Conservation (phyloP, 495 filamentous ascomycete species). For the Pseudevernia furfuracea region DNA sequence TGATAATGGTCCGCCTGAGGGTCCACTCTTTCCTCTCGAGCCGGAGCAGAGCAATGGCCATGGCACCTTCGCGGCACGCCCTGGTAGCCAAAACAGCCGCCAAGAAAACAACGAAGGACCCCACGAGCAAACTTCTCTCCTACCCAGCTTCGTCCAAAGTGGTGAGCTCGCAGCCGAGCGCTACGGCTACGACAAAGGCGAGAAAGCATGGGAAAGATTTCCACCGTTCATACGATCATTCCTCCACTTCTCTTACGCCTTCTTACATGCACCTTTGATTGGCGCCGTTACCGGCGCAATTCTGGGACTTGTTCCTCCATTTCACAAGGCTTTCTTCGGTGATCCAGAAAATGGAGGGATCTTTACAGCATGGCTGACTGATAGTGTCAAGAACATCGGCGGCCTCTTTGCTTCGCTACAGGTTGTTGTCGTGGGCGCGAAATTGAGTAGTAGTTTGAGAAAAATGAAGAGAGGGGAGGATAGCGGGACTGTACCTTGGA, state of each 20-base stretch:
- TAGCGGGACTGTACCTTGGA: slow-evolving; percentile 44
- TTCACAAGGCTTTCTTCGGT: slow-evolving; percentile 63
- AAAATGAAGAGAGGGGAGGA: slow-evolving; percentile 44
- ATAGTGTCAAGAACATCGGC: slow-evolving; percentile 57
- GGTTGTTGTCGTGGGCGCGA: slow-evolving; percentile 65
- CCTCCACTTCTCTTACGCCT: slow-evolving; percentile 42
- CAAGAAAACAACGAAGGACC: slow-evolving; percentile 24
- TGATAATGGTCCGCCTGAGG: slow-evolving; percentile 21
- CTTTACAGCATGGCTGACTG: slow-evolving; percentile 64
- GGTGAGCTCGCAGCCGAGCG: slow-evolving; percentile 24
- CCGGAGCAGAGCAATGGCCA: slow-evolving; percentile 24
- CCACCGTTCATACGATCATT: slow-evolving; percentile 32
- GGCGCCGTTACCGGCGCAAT: slow-evolving; percentile 54
- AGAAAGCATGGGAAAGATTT: slow-evolving; percentile 35
- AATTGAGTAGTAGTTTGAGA: slow-evolving; percentile 48
- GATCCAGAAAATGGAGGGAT: slow-evolving; percentile 56
- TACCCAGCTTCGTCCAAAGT: slow-evolving; percentile 34
- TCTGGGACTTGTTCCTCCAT: slow-evolving; percentile 53
- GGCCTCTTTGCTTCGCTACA: slow-evolving; percentile 64
- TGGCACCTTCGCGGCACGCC: slow-evolving; percentile 22
- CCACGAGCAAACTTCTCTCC: slow-evolving; percentile 46
- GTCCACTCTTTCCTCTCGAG: slow-evolving; percentile 6
- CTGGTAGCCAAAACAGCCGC: slow-evolving; percentile 23
- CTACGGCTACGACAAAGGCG: slow-evolving; percentile 26
- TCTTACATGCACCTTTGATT: slow-evolving; percentile 60